These are phyloP conservation scores for Naganishia liquefaciens DNA, from an alignment of 1,284 basidiomycete genomes.

Conservation along the genomic window DNA sequence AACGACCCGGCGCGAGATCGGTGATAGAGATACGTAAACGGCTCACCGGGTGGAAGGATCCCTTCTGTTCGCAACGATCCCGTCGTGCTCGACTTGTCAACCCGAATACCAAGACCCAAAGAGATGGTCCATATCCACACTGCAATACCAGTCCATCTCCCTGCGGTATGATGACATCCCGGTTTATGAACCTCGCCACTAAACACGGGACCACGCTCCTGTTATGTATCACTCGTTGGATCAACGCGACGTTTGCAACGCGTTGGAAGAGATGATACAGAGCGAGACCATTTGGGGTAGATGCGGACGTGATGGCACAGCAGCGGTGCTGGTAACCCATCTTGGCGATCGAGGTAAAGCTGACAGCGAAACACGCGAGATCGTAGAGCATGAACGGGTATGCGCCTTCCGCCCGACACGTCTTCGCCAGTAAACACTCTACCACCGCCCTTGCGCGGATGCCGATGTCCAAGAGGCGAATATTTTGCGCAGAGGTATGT, in stretches of 20 bases:
- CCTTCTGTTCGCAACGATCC: conserved; percentile 19
- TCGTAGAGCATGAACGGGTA: conserved; percentile 12
- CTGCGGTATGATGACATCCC: conserved; percentile 3
- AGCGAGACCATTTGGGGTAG: conserved; percentile 19
- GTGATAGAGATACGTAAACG: conserved; percentile 12
- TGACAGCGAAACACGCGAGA: not conserved
- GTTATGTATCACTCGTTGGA: not conserved
- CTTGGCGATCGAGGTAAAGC: conserved; percentile 21
- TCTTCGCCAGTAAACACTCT: conserved; percentile 24
- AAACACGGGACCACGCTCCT: conserved; percentile 14
- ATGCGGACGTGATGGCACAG: not conserved
- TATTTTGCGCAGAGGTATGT: conserved; percentile 3
- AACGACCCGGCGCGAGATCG: not conserved
- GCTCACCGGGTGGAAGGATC: conserved; percentile 12
- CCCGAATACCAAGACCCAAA: conserved; percentile 17
- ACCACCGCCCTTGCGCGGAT: conserved; percentile 3
- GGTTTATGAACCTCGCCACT: conserved; percentile 2
- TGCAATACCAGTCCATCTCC: conserved; percentile 14
- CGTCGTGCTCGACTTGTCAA: not conserved
- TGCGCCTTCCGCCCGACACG: not conserved
- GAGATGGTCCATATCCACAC: conserved; percentile 3
- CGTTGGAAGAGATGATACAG: conserved; percentile 3
- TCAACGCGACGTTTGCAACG: conserved; percentile 11
- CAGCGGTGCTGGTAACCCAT: conserved; percentile 1
- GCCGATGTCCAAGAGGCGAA: conserved; percentile 1